These are phyloP conservation scores for Nemania serpens DNA, from an alignment of 2,329 filamentous ascomycete genomes.

Conservation along the genomic window DNA sequence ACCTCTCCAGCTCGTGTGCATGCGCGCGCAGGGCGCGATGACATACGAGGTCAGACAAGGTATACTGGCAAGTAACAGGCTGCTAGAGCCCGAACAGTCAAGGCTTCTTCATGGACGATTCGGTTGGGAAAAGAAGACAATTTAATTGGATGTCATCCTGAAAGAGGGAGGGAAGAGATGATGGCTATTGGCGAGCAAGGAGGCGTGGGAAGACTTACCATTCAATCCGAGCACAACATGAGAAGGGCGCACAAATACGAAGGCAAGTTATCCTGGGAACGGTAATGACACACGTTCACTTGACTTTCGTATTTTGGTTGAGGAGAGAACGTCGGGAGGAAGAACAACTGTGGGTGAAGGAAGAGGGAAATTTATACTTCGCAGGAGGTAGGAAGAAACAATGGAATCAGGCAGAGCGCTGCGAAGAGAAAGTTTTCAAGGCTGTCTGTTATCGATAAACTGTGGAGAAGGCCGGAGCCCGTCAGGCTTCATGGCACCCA, in stretches of 20 bases:
- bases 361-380: slow-evolving; percentile 20
- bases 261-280: not conserved
- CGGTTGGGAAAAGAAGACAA: slow-evolving; percentile 86
- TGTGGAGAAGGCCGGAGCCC: not conserved
- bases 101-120: slow-evolving; percentile 84
- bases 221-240: not conserved
- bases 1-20: slow-evolving; percentile 18
- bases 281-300: not conserved
- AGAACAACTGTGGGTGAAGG: not conserved
- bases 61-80: slow-evolving; percentile 94
- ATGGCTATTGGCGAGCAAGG: no score
- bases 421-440: slow-evolving; percentile 24
- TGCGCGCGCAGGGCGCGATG: not conserved
- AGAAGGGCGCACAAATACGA: not conserved
- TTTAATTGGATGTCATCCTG: slow-evolving; percentile 73
- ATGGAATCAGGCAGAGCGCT: not conserved
- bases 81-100: slow-evolving; percentile 67
- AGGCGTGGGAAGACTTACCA: slow-evolving; percentile 14
- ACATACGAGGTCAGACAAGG: slow-evolving; percentile 66
- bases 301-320: not conserved
- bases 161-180: slow-evolving; percentile 46
- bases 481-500: not conserved
- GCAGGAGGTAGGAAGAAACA: not conserved
- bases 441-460: slow-evolving; percentile 11
- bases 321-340: not conserved